Evolutionary conservation across 1,139 yeast species (phyloP), one percentile per base, ranked within the genome.

Genomic region (Suhomyces choctaworum): DNA sequence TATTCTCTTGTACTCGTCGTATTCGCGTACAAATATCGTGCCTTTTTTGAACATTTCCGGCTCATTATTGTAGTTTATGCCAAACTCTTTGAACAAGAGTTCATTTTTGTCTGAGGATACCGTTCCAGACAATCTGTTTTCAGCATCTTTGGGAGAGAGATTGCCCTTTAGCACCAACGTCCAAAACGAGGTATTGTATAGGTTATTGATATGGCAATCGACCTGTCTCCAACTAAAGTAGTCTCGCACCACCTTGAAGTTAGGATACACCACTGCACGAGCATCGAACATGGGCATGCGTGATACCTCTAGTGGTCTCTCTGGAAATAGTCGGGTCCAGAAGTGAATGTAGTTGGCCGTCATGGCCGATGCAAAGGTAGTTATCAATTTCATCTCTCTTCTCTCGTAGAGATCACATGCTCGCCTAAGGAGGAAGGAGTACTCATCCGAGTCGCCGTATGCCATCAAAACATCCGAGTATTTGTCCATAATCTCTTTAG

Each of bases 391-490:
- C 66, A 74, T 60, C 42, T 84, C 92, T 38, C 98, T 66, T 47
- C 97, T 66, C 46, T 89, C 96, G 53, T 83, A 90, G 39, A 92
- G 56, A 2, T 66, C 64, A 32, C 95, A 80, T 27, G 68, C 70
- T 36, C 70, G 75, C 22, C 80, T 65, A 34, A 92, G 60, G 7
- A 90, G 73, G 58, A 90, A 90, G 15, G 94, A 84, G 57, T 85
- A 92, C 62, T 92, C 99, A 58, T 92, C 99, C 22, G 95, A 83
- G 52, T 92, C 97, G 0, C 99, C 99, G 55, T 84, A 92, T 0
- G 96, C 95, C 58, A 90, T 46, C 15, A 81, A 53, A 1, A 88
- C 74, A 46, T 94, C 98, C 7, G 87, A 78, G 16, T 84, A 70
- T 28, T 69, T 66, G 24, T 69, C 62, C 71, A 87, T 74, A 7